Evolutionary conservation across 257 asterid species (phyloP), one percentile per base, ranked within the genome.

Genomic region (Fraxinus anomala): DNA sequence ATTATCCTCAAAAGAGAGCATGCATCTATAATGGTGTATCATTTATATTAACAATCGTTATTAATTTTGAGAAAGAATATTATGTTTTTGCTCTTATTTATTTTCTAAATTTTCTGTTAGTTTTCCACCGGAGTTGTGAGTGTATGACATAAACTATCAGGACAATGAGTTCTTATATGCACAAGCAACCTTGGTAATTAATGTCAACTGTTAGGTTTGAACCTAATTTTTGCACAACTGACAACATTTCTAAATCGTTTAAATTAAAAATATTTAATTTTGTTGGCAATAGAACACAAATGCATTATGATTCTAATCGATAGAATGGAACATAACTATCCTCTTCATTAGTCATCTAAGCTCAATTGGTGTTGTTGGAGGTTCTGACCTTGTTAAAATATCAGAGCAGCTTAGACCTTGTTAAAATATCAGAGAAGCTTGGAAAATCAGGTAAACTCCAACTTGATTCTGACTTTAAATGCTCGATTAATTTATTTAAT

Each of bases 1-100:
- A 96, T 89, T 92, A 94, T 82, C 99, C 99, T 79, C 96, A 93
- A 81, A 91, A 93, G 97, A 93, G 88, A 96, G 97, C 83, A 85
- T 34, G 44, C 56, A 21, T 39, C 70, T 77, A 51, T 63, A 68
- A 14, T 68, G 42, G 33, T 24, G 3, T n/a, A 21, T n/a, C 3
- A 28, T 44, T 59, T 34, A 54, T n/a, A 47, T 65, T 39, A 49
- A 63, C 26, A 34, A 12, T 21, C 65, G 24, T 73, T 47, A 17
- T 75, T 66, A 7, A 59, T 21, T 13, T 59, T 6, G 31, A 19
- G 3, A 36, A 31, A 73, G 37, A 6, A 4, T 23, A 13, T 59
- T 59, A 21, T 21, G 16, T 37, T 10, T 6, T 42, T 73, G 23
- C 70, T 30, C 6, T 19, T 21, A 56, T 33, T 33, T 33, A 33